phyloP scores from a whole-genome alignment of 257 asterid genomes.

The Capsicum baccatum region DNA sequence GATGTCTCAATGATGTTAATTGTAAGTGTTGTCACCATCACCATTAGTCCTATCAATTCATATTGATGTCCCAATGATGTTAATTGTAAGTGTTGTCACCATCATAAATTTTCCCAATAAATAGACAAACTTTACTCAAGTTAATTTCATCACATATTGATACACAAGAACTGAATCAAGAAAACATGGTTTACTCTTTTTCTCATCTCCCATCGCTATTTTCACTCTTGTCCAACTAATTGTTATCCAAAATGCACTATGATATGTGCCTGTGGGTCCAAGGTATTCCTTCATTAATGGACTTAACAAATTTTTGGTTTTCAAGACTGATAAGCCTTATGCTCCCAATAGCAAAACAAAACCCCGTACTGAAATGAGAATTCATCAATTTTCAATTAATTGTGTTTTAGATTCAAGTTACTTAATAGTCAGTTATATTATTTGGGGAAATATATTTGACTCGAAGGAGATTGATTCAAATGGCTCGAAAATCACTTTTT shows the following conservation, averaged over 20 bases:
- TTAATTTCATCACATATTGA: not conserved
- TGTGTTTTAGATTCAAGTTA: not conserved
- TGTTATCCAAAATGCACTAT: not conserved
- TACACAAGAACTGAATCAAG: not conserved
- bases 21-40: no score
- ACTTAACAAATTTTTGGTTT: constrained; percentile 38
- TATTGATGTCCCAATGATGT: not conserved
- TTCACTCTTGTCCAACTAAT: constrained; percentile 3
- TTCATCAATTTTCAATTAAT: not conserved
- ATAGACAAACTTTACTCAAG: not conserved
- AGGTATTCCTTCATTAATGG: constrained; percentile 30
- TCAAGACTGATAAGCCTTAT: constrained; percentile 36
- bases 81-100: not conserved
- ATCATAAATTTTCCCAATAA: not conserved
- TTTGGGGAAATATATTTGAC: no score
- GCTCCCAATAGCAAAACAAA: constrained; percentile 27
- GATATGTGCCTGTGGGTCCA: constrained; percentile 27
- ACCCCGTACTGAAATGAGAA: constrained; percentile 25
- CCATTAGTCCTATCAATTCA: no score
- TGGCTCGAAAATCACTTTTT: no score
- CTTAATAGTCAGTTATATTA: not conserved
- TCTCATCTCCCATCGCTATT: not conserved
- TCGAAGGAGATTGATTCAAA: no score
- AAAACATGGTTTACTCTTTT: not conserved
- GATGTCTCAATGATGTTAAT: no score